A percentile compares a stretch with the other conserved stretches of the same genome.
Evolutionary conservation across 306 rosid species (phyloP).

Genomic region (Pterocarpus macrocarpus): DNA sequence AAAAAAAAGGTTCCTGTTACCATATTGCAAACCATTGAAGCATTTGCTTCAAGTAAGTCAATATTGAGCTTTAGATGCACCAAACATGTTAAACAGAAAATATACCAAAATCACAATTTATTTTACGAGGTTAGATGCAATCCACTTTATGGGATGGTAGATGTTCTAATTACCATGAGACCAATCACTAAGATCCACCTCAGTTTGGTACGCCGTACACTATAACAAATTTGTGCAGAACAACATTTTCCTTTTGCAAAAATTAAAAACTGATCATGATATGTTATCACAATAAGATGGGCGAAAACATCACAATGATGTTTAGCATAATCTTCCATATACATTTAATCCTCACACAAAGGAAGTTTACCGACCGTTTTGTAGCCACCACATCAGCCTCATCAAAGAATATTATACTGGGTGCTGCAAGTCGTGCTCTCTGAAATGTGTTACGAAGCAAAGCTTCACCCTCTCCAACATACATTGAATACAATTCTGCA

Average conservation of each 20-base stretch:
- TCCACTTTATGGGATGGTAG: neutral
- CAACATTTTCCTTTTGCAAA: conserved; percentile 1
- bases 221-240: conserved; percentile 16
- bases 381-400: conserved; percentile 92
- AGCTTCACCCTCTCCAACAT: conserved; percentile 96
- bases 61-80: conserved; percentile 22
- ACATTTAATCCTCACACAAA: conserved; percentile 12
- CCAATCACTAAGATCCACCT: conserved; percentile 18
- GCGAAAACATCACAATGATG: neutral
- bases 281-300: conserved; percentile 30
- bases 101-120: conserved; percentile 4
- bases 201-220: neutral
- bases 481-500: conserved; percentile 94
- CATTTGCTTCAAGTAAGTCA: neutral
- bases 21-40: neutral
- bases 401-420: conserved; percentile 90
- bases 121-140: conserved; percentile 22
- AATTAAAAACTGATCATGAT: conserved; percentile 14
- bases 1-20: neutral
- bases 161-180: conserved; percentile 2
- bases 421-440: conserved; percentile 91
- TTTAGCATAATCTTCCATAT: neutral
- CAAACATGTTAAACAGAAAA: neutral
- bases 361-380: conserved; percentile 74
- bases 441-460: conserved; percentile 82